Evolutionary conservation across 768 basidiomycete genomes (phyloP).

Genomic region (Mycena haematopus): DNA sequence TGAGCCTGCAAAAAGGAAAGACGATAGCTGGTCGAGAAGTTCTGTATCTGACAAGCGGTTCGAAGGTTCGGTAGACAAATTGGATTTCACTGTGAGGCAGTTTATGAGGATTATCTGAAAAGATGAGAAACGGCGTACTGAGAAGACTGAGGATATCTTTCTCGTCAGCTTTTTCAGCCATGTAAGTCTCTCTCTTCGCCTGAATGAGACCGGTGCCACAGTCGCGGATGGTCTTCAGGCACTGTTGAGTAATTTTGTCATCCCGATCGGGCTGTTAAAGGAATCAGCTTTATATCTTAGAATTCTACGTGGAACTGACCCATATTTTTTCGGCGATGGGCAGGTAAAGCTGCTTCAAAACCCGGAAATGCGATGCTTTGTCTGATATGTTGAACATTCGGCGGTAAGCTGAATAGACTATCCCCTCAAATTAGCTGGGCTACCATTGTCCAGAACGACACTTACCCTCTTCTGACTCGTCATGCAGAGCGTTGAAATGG

Average conservation of each 20-base stretch:
- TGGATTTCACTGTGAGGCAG: constrained; percentile 58
- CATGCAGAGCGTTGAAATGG: constrained; percentile 54
- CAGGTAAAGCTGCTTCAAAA: constrained; percentile 52
- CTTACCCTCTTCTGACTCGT: constrained; percentile 48
- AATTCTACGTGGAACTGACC: constrained; percentile 39
- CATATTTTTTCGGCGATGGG: constrained; percentile 52
- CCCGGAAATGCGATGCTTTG: constrained; percentile 47
- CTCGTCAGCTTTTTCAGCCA: constrained; percentile 43
- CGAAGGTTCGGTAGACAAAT: constrained; percentile 52
- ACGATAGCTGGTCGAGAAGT: constrained; percentile 68
- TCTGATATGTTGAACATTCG: constrained; percentile 57
- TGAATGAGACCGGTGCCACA: constrained; percentile 52
- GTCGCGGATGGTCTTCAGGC: constrained; percentile 45
- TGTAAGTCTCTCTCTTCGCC: constrained; percentile 45
- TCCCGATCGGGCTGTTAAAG: constrained; percentile 49
- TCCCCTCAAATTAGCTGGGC: not conserved
- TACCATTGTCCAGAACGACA: not conserved
- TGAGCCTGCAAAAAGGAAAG: constrained; percentile 69
- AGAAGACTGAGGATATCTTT: constrained; percentile 57
- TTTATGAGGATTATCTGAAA: constrained; percentile 2
- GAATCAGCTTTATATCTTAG: not conserved
- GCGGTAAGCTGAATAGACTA: constrained; percentile 35
- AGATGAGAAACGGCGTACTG: constrained; percentile 41
- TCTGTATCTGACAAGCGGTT: constrained; percentile 64
- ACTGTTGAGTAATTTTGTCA: constrained; percentile 44